Evolutionary conservation across 2,329 filamentous ascomycete species (phyloP).

Genomic region (Colletotrichum lupini): DNA sequence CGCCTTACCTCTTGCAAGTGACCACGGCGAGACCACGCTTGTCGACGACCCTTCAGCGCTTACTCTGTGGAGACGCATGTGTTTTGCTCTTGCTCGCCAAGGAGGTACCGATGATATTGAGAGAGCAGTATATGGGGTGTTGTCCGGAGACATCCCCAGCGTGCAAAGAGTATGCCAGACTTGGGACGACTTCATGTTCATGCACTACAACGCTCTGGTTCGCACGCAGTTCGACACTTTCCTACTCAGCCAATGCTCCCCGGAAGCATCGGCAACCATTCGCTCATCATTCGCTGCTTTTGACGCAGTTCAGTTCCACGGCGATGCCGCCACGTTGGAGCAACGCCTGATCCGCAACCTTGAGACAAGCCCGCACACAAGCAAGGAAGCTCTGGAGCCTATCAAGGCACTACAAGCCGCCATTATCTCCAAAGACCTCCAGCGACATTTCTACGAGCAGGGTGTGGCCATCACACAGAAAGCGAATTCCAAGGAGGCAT

Average conservation of each 20-base stretch:
- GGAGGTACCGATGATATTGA: slow-evolving; percentile 81
- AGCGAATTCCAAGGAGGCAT: slow-evolving; percentile 49
- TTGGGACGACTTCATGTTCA: slow-evolving; percentile 90
- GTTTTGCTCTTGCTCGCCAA: slow-evolving; percentile 76
- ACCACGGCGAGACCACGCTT: slow-evolving; percentile 50
- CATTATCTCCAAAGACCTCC: slow-evolving; percentile 73
- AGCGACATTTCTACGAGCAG: slow-evolving; percentile 68
- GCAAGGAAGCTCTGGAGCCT: slow-evolving; percentile 70
- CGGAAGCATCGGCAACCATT: slow-evolving; percentile 63
- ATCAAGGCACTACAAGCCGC: slow-evolving; percentile 82
- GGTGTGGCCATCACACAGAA: slow-evolving; percentile 62
- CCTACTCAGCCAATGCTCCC: slow-evolving; percentile 65
- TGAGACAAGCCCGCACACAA: slow-evolving; percentile 65
- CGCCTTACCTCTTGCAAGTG: slow-evolving; percentile 70
- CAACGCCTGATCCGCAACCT: slow-evolving; percentile 70
- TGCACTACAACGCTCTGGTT: slow-evolving; percentile 87
- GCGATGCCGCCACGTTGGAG: slow-evolving; percentile 63
- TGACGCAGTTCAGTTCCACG: slow-evolving; percentile 72
- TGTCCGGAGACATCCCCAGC: slow-evolving; percentile 85
- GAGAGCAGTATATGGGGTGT: slow-evolving; percentile 87
- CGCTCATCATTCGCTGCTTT: slow-evolving; percentile 71
- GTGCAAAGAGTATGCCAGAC: slow-evolving; percentile 80
- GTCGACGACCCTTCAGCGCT: slow-evolving; percentile 58
- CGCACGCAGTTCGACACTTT: slow-evolving; percentile 83
- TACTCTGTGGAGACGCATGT: slow-evolving; percentile 82